Base-by-base conservation (phyloP, 768 basidiomycete species). In the Tricholoma sp. region DNA sequence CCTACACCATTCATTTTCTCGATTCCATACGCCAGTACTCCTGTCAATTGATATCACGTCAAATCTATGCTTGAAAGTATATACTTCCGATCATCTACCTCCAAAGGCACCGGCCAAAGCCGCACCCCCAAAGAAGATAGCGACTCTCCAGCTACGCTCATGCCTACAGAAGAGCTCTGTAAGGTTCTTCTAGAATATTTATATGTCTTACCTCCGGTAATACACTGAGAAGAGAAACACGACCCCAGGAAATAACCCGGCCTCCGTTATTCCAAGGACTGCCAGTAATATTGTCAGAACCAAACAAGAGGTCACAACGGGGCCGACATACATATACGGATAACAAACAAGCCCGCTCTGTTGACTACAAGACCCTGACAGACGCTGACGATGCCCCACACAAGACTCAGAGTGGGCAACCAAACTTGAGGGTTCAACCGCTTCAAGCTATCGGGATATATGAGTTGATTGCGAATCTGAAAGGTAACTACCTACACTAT, bases 101-200 rank as follows among this genome's bases (percentile, higher is more conserved):
- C 83, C 83, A 58, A 87, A 86, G 1, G 85, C 84, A 28, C 85
- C 84, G 6, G 84, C 81, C 18, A 85, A 70, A 6, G 82, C 80
- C 4, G 83, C 78, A 50, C 80, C 85, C 31, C 82, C 80, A 57
- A 85, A 84, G 67, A 84, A 83, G 39, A 86, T 72, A 0, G 82
- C 80, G 6, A 86, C 81, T 50, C 86, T 75, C 75, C 78, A 80
- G 58, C 81, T 80, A 1, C 83, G 79, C 62, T 86, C 80, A 34
- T 73, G 76, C 41, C 85, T 83, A 54, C 15, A 41, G 41, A 48
- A 6, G n/a, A 10, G 17, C n/a, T n/a, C 7, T 18, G 20, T 42
- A 45, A 31, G 3, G 18, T 28, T 17, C 9, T 37, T 37, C 28
- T 33, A 20, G 49, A 36, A 10, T 44, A 8, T 36, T 18, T 48